Base-by-base conservation (phyloP, 2,329 filamentous ascomycete species). In the Ascochyta rabiei region DNA sequence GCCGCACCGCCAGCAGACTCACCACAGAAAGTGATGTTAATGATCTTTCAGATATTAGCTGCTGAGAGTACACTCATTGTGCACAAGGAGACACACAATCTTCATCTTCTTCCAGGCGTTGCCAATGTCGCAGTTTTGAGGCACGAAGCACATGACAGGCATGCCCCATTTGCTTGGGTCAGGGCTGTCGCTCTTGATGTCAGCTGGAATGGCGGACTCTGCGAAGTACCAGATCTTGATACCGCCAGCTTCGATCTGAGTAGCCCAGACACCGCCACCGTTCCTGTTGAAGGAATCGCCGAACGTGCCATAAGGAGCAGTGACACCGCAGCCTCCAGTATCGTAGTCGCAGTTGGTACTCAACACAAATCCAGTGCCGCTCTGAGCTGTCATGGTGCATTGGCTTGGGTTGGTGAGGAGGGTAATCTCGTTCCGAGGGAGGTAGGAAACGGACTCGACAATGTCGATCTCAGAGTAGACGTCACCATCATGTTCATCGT, bases 171-270 rank as follows among this genome's bases (percentile, higher is more conserved):
- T 66, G 34, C 64, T 67, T 8, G 80, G 77, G 58, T 81, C 74
- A 0, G 82, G 82, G 0, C 56, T 63, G 15, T 76, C 76, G 16
- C 59, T 64, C 18, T 70, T 62, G 37, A 84, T 77, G 18, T 82
- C 80, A 1, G 48, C 47, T 0, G 82, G 82, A 26, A 83, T 78
- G 54, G 13, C 57, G 57, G 38, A 39, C n/a, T 80, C 75, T 1
- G 75, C 61, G 60, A 83, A 84, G 64, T 78, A 80, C 81, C 81
- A 84, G 56, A 83, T 79, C 49, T 78, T 76, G 62, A 84, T 79
- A 9, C 69, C 75, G 2, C 76, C 67, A 5, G 64, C 57, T 4
- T 79, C 78, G 71, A 81, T 75, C 58, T 83, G 77, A 62, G 81
- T 74, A 1, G 80, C 81, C 60, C 81, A 79, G 1, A 83, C 68